Conservation (phyloP, 805 yeast species). For the Candida ponderosae region DNA sequence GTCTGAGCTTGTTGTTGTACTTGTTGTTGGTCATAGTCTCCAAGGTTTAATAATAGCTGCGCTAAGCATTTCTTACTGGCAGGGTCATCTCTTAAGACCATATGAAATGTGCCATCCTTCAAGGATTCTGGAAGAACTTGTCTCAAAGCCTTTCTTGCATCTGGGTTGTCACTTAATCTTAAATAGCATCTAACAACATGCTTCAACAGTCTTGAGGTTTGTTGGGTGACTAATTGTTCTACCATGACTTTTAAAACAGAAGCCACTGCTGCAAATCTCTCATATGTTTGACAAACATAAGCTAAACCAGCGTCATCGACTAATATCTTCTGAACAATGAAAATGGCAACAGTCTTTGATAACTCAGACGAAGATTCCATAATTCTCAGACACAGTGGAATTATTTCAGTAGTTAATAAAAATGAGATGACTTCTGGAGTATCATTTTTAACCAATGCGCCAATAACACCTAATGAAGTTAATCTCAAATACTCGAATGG, state of each 20-base stretch:
- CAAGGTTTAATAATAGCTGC: constrained; percentile 66
- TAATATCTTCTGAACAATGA: constrained; percentile 87
- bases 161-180: constrained; percentile 80
- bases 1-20: neutral
- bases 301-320: constrained; percentile 87
- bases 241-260: constrained; percentile 84
- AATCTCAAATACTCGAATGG: constrained; percentile 90
- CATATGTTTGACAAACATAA: constrained; percentile 92
- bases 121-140: constrained; percentile 81
- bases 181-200: constrained; percentile 93
- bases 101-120: constrained; percentile 78
- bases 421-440: constrained; percentile 92
- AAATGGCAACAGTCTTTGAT: constrained; percentile 93
- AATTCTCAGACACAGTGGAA: constrained; percentile 87
- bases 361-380: constrained; percentile 94
- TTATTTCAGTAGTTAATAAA: constrained; percentile 89
- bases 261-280: constrained; percentile 89
- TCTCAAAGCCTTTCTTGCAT: constrained; percentile 82
- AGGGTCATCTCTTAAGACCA: constrained; percentile 73
- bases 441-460: constrained; percentile 93
- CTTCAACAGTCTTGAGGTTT: constrained; percentile 78
- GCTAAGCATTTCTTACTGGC: constrained; percentile 84
- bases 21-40: constrained; percentile 27
- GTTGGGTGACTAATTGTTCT: constrained; percentile 67
- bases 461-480: constrained; percentile 93